Conservation (phyloP, 495 filamentous ascomycete genomes). For the Filosporella fistucella region DNA sequence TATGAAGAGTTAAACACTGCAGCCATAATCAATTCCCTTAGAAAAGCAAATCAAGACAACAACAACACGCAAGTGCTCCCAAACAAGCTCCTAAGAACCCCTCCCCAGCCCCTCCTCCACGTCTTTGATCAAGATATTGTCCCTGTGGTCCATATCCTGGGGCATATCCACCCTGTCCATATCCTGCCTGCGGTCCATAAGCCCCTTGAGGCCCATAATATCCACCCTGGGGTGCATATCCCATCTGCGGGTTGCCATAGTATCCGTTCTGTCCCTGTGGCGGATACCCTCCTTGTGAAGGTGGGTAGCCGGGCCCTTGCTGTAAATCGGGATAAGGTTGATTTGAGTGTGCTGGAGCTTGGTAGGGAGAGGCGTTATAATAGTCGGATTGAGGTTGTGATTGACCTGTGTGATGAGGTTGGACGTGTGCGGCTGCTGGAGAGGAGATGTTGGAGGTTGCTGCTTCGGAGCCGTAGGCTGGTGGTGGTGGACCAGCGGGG, state of each 20-base stretch:
- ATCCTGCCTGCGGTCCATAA: conserved; percentile 16
- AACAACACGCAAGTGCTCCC: conserved; percentile 23
- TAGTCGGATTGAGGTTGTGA: neutral
- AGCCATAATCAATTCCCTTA: conserved; percentile 14
- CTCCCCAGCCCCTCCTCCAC: neutral
- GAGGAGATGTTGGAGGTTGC: conserved; percentile 3
- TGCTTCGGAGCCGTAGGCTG: conserved; percentile 11
- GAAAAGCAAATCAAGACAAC: conserved; percentile 26
- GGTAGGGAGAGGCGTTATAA: neutral
- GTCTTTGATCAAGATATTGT: conserved; percentile 14
- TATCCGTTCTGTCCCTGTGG: conserved; percentile 9
- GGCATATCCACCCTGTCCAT: conserved; percentile 14
- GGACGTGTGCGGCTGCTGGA: conserved; percentile 14
- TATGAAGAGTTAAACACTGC: too few species aligned
- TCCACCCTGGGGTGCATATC: conserved; percentile 8
- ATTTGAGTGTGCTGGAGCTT: neutral
- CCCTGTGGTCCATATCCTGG: conserved; percentile 20
- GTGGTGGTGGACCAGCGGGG: conserved; percentile 12
- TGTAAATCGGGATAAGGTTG: neutral
- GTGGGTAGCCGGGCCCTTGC: neutral
- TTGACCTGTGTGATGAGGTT: neutral
- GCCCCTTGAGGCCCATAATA: conserved; percentile 14
- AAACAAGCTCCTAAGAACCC: conserved; percentile 19
- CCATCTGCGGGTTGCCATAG: conserved; percentile 15
- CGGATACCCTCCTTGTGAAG: neutral